Percentiles rank a stretch among this genome's conserved stretches.
phyloP scores from a whole-genome alignment of 73 alveolate genomes.

The Symbiodinium natans region DNA sequence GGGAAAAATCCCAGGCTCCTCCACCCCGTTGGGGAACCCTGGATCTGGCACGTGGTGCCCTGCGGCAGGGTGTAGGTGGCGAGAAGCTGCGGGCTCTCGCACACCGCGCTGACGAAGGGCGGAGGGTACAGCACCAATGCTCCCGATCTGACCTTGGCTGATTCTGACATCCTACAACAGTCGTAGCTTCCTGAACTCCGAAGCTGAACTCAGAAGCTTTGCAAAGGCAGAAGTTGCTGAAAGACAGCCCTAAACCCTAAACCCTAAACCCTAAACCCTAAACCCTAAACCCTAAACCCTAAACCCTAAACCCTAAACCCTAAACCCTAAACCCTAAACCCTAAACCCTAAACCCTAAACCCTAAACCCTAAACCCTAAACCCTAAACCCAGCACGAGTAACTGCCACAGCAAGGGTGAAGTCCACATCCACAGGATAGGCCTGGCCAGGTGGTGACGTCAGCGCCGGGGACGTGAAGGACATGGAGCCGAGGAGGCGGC shows the following conservation, averaged over 20 bases:
- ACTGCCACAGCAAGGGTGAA: conserved; percentile 4
- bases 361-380: too few species aligned
- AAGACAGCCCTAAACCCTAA: too few species aligned
- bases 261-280: too few species aligned
- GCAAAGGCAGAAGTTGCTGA: too few species aligned
- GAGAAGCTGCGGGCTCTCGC: background rate
- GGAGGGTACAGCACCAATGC: conserved; percentile 60
- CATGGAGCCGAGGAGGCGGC: conserved; percentile 21
- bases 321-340: too few species aligned
- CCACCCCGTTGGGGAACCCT: conserved; percentile 17
- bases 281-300: too few species aligned
- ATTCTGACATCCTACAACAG: too few species aligned
- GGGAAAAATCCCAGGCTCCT: background rate
- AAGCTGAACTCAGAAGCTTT: too few species aligned
- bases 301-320: too few species aligned
- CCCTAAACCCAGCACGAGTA: too few species aligned
- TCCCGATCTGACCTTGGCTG: conserved; percentile 14
- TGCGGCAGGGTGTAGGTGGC: background rate
- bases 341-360: too few species aligned
- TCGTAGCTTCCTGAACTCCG: too few species aligned
- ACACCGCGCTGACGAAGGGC: background rate
- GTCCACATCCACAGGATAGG: conserved; percentile 13
- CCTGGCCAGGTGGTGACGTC: conserved; percentile 15
- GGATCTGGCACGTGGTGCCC: conserved; percentile 15
- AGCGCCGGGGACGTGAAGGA: conserved; percentile 5